Evolutionary conservation across 805 yeast genomes (phyloP), one percentile per base, ranked within the genome.

Genomic region (Aciculoconidium aculeatum): DNA sequence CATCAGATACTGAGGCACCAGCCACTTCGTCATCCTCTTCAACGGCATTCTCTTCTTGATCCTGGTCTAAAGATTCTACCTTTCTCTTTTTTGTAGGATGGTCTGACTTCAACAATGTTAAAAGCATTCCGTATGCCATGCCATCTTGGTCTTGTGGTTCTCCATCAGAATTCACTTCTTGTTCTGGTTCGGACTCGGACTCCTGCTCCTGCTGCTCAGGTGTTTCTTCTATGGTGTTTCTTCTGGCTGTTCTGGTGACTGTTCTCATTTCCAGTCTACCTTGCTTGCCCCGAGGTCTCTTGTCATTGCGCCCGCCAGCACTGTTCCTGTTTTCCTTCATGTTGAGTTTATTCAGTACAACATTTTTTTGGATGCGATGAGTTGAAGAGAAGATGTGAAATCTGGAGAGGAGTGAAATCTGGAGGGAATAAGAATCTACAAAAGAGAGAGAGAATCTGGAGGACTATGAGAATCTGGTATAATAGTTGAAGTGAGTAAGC

Each of bases 261-360:
- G 62, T 61, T 51, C 92, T 67, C 45, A 75, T 46, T 36, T 76
- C 77, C 28, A 65, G 65, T 50, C 92, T 66, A 3, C 90, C 92
- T 37, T 52, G 60, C 41, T 68, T 67, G 11, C 40, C 42, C 15
- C 45, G 26, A 9, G 28, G 34, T 12, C 37, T 27, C 28, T 34
- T 37, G n/a, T n/a, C n/a, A n/a, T n/a, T n/a, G n/a, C n/a, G n/a
- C n/a, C n/a, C n/a, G n/a, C n/a, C n/a, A n/a, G n/a, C n/a, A n/a
- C n/a, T n/a, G n/a, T n/a, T n/a, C n/a, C n/a, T n/a, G n/a, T n/a
- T n/a, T n/a, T n/a, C n/a, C n/a, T n/a, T n/a, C n/a, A n/a, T n/a
- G n/a, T n/a, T n/a, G n/a, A n/a, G n/a, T n/a, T n/a, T n/a, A n/a
- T n/a, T n/a, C n/a, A n/a, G n/a, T n/a, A n/a, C n/a, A n/a, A n/a